Evolutionary conservation across 495 filamentous ascomycete species (phyloP), one percentile per base, ranked within the genome.

Genomic region (Penicillium soppii): DNA sequence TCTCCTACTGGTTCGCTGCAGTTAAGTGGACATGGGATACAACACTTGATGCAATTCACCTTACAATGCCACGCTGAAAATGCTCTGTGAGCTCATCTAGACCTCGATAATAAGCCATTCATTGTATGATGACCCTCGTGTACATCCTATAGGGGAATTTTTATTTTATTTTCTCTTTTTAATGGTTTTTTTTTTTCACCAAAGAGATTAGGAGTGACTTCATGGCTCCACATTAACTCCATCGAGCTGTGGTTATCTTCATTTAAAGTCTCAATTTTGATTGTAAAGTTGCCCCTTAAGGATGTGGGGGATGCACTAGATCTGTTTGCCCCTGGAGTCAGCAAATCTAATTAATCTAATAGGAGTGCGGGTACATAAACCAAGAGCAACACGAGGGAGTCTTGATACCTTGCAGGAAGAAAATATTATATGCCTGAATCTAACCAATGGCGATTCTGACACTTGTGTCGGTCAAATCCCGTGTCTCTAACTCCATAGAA

Each of bases 291-390:
- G 13, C 53, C 50, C 62, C 52, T 58, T 62, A 29, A 49, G 56
- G 50, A 65, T 60, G 59, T 63, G 62, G 62, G 62, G 62, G 56
- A 57, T 52, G 51, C 44, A 53, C 57, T 65, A 58, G 48, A 53
- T 43, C 43, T 37, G 25, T 22, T 22, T 41, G 19, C 59, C 54
- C 59, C 56, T 65, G 35, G 59, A 56, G 48, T 54, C 22, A 53
- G 49, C 35, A 35, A 27, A 29, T 30, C 4, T 10, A 32, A 32
- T 32, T 10, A 10, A 12, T 12, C 29, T 12, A n/a, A n/a, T 12
- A 10, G 29, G 29, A 12, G 29, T 16, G n/a, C 19, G 25, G 26
- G 37, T 41, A 37, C n/a, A n/a, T n/a, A n/a, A 38, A 57, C 25
- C 22, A 47, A 19, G 35, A 23, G 16, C 53, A 50, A 58, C 61